Evolutionary conservation across 2,329 filamentous ascomycete genomes (phyloP).

Genomic region (Dactylella cylindrospora): DNA sequence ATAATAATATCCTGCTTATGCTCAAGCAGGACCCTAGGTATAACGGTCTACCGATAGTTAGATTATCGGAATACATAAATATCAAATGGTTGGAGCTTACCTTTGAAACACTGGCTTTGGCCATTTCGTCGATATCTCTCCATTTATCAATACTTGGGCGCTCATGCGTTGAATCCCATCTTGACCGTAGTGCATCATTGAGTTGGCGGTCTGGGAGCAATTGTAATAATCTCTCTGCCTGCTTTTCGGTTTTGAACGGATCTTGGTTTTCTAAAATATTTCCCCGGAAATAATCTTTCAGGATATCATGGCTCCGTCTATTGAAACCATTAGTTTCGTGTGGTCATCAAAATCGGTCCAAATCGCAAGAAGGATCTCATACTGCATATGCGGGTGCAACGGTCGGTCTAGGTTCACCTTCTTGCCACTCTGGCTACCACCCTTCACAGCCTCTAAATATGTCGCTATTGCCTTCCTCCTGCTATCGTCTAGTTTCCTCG

Average conservation of each 20-base stretch:
- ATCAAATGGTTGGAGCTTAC: conserved; percentile 49
- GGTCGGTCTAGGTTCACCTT: conserved; percentile 81
- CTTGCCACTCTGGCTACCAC: conserved; percentile 81
- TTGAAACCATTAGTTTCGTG: not conserved
- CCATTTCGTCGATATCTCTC: conserved; percentile 87
- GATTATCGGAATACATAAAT: conserved; percentile 2
- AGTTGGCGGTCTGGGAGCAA: conserved; percentile 74
- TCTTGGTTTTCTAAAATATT: conserved; percentile 84
- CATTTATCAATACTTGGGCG: conserved; percentile 80
- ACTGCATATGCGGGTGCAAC: conserved; percentile 83
- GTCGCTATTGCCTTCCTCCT: conserved; percentile 81
- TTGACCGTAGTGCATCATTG: conserved; percentile 76
- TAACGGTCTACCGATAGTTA: conserved; percentile 6
- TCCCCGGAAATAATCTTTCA: conserved; percentile 79
- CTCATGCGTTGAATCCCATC: conserved; percentile 83
- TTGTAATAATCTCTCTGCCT: conserved; percentile 75
- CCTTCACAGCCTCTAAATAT: conserved; percentile 87
- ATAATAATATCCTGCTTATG: conserved; percentile 95
- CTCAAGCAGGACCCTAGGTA: conserved; percentile 62
- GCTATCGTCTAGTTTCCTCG: conserved; percentile 79
- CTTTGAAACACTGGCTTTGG: conserved; percentile 72
- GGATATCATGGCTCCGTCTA: conserved; percentile 78
- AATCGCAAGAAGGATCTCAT: conserved; percentile 49
- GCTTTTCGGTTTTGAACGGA: conserved; percentile 72
- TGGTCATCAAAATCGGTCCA: not conserved